Evolutionary conservation across 2,329 filamentous ascomycete genomes (phyloP), one percentile per base, ranked within the genome.

Genomic region (Calonectria honghensis): DNA sequence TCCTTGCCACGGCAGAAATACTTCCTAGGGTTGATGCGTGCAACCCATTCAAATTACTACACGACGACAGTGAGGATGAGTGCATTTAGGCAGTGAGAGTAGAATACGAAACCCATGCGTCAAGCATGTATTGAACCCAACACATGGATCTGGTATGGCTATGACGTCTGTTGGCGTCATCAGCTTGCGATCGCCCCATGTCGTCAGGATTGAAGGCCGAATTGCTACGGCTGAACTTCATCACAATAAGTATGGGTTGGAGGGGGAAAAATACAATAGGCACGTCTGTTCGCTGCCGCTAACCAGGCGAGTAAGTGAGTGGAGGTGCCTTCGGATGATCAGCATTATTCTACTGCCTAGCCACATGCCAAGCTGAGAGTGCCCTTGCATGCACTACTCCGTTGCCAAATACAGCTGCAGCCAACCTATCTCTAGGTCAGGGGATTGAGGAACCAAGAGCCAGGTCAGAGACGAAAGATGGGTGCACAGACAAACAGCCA

Each of bases 401-500:
- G 50, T 51, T 73, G 70, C 57, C 65, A 63, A 57, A 64, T 68
- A 48, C 52, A 68, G 57, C 45, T 64, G 57, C 54, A 73, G 37
- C 39, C 29, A 29, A 41, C 6, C 39, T 32, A 52, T 59, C 35
- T 32, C 48, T 35, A 52, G 70, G 64, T 16, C 68, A 63, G 65
- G 65, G 70, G 48, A 69, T 32, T 24, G 45, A 45, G 66, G 59
- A 51, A 66, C 66, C 64, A 57, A 41, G 63, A 68, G 64, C 70
- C 70, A 72, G 63, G 70, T 72, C 63, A 61, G 52, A 48, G 52
- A 52, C 45, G 51, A 52, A 37, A 39, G 51, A 39, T 31, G 51
- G 20, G 59, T 27, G 41, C 32, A 35, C 61, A 29, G 48, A 50
- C 66, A 35, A 18, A 29, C 39, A 61, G n/a, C 32, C 18, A 59